These are phyloP conservation scores for Stygiomarasmius scandens DNA, from an alignment of 1,284 basidiomycete genomes.

Conservation along the genomic window DNA sequence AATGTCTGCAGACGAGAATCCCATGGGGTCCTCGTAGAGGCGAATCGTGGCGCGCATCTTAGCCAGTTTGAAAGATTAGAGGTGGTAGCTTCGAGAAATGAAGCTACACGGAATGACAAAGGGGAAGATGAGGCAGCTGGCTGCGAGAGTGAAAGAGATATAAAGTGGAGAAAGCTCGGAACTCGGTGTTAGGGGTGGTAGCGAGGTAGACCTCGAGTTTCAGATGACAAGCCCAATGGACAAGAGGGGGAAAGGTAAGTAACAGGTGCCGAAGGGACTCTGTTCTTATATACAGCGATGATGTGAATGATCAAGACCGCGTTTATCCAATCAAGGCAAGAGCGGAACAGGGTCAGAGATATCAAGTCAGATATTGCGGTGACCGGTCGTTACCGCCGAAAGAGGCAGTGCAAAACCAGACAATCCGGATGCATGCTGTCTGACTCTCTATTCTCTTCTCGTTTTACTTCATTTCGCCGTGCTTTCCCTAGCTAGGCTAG, in stretches of 20 bases:
- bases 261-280: neutral
- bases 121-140: constrained; percentile 1
- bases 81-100: constrained; percentile 1
- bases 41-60: constrained; percentile 46
- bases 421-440: too few species aligned
- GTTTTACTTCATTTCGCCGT: neutral
- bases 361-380: neutral
- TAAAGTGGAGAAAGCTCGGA: neutral
- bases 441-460: too few species aligned
- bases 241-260: neutral
- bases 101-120: constrained; percentile 2
- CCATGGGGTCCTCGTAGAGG: constrained; percentile 52
- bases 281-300: neutral
- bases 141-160: neutral
- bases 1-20: constrained; percentile 44
- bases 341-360: neutral
- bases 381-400: neutral
- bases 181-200: neutral
- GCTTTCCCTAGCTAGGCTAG: neutral
- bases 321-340: too few species aligned
- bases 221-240: neutral
- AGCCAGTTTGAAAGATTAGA: constrained; percentile 4
- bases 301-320: neutral
- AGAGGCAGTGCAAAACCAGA: neutral
- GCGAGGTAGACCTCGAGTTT: neutral